These are phyloP conservation scores for Elsinoe ampelina DNA, from an alignment of 2,329 filamentous ascomycete genomes.

Conservation along the genomic window DNA sequence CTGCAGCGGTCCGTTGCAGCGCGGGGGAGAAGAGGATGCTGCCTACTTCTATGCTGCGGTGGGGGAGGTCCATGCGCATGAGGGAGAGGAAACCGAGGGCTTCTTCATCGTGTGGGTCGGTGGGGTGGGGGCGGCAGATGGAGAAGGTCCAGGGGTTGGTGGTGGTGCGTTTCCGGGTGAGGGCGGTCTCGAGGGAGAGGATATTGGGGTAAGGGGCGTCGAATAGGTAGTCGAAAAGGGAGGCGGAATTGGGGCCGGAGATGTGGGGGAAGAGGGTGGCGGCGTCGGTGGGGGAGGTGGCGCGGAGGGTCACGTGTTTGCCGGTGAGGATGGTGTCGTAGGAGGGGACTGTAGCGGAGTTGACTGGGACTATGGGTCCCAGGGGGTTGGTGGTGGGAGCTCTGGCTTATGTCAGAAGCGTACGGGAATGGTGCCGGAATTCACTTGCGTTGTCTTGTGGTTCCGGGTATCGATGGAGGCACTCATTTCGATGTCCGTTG, in stretches of 20 bases:
- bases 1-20: slow-evolving; percentile 46
- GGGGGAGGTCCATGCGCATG: slow-evolving; percentile 35
- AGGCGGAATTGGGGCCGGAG: slow-evolving; percentile 13
- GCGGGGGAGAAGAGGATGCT: slow-evolving; percentile 42
- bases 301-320: slow-evolving; percentile 15
- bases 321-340: slow-evolving; percentile 13
- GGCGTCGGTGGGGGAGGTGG: slow-evolving; percentile 13
- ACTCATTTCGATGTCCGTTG: too few species aligned
- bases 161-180: slow-evolving; percentile 22
- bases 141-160: slow-evolving; percentile 37
- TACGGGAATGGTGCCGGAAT: too few species aligned
- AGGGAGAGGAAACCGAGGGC: slow-evolving; percentile 34
- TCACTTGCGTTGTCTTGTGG: too few species aligned
- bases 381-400: background rate
- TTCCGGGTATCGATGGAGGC: too few species aligned
- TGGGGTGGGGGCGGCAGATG: slow-evolving; percentile 27
- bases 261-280: slow-evolving; percentile 15
- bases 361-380: background rate
- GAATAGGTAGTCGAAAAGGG: slow-evolving; percentile 37
- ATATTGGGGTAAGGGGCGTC: slow-evolving; percentile 29
- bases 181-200: slow-evolving; percentile 17
- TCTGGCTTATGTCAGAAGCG: too few species aligned
- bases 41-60: slow-evolving; percentile 48
- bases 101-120: slow-evolving; percentile 23
- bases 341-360: background rate